These are phyloP conservation scores for Pyrrhoderma lamaoense DNA, from an alignment of 1,284 basidiomycete genomes.

Conservation along the genomic window DNA sequence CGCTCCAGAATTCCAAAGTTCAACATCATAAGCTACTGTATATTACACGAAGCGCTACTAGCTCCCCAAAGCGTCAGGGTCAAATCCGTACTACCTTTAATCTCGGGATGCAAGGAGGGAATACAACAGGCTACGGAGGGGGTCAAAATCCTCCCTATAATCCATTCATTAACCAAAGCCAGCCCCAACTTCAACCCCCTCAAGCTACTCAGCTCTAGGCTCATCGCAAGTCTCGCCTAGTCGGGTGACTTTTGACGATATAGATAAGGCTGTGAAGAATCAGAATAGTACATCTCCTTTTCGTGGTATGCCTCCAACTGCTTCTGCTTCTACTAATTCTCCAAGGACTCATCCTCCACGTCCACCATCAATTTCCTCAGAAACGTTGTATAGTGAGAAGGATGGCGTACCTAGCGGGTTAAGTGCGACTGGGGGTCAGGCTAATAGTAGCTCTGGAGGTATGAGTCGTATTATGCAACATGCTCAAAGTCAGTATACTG, in stretches of 20 bases:
- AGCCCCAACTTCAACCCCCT: neutral
- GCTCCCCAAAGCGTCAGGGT: too few species aligned
- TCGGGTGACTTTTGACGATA: conserved; percentile 16
- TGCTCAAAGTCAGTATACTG: neutral
- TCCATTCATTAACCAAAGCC: conserved; percentile 9
- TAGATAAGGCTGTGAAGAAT: conserved; percentile 10
- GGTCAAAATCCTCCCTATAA: neutral
- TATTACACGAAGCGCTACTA: too few species aligned
- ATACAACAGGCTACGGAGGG: neutral
- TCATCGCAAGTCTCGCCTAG: conserved; percentile 1
- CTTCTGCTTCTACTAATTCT: neutral
- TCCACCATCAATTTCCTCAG: conserved; percentile 11
- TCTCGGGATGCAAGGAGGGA: neutral
- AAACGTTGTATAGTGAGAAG: conserved; percentile 4
- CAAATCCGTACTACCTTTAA: too few species aligned
- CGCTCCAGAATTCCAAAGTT: too few species aligned
- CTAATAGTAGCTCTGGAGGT: too few species aligned
- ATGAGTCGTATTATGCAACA: neutral
- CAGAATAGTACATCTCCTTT: conserved; percentile 7
- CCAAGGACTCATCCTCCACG: conserved; percentile 2
- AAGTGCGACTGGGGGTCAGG: too few species aligned
- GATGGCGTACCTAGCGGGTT: conserved; percentile 1
- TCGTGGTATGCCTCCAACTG: neutral
- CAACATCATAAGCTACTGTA: too few species aligned
- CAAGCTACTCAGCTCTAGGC: conserved; percentile 7